A percentile compares a stretch with the other conserved stretches of the same genome.
phyloP scores from a whole-genome alignment of 768 basidiomycete species.

The Phlegmacium glaucopus region DNA sequence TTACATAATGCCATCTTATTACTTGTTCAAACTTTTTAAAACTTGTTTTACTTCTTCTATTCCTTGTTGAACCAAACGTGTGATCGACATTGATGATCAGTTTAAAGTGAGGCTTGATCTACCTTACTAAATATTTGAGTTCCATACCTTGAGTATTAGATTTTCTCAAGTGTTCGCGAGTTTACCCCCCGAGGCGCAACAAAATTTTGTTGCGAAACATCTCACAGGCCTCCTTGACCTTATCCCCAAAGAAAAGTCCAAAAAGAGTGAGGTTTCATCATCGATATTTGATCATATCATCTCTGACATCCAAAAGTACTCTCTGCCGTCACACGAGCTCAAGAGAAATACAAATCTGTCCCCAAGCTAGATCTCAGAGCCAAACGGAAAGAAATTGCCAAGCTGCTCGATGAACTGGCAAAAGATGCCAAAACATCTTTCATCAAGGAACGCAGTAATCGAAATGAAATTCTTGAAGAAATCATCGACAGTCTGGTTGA shows the following conservation, averaged over 20 bases:
- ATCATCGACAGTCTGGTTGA: slow-evolving; percentile 47
- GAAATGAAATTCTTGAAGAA: slow-evolving; percentile 54
- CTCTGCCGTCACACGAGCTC: slow-evolving; percentile 36
- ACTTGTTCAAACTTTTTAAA: too few species aligned
- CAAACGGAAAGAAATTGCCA: slow-evolving; percentile 53
- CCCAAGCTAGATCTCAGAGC: slow-evolving; percentile 49
- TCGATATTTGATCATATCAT: background rate
- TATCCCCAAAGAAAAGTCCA: slow-evolving; percentile 33
- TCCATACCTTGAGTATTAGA: slow-evolving; percentile 24
- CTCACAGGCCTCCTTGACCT: slow-evolving; percentile 46
- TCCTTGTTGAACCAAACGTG: too few species aligned
- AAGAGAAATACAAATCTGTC: slow-evolving; percentile 32
- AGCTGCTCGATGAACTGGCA: slow-evolving; percentile 48
- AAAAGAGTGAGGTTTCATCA: slow-evolving; percentile 29
- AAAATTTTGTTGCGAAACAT: slow-evolving; percentile 44
- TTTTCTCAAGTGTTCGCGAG: slow-evolving; percentile 45
- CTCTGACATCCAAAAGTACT: slow-evolving; percentile 22
- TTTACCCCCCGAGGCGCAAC: slow-evolving; percentile 53
- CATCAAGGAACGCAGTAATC: slow-evolving; percentile 50
- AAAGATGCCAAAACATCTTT: slow-evolving; percentile 51
- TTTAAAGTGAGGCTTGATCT: slow-evolving; percentile 1
- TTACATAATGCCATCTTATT: too few species aligned
- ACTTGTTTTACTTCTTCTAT: too few species aligned
- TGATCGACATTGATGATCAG: slow-evolving; percentile 1
- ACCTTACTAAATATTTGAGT: background rate